Conservation (phyloP, 169 alveolate species). For the Cryptosporidium xiaoi region DNA sequence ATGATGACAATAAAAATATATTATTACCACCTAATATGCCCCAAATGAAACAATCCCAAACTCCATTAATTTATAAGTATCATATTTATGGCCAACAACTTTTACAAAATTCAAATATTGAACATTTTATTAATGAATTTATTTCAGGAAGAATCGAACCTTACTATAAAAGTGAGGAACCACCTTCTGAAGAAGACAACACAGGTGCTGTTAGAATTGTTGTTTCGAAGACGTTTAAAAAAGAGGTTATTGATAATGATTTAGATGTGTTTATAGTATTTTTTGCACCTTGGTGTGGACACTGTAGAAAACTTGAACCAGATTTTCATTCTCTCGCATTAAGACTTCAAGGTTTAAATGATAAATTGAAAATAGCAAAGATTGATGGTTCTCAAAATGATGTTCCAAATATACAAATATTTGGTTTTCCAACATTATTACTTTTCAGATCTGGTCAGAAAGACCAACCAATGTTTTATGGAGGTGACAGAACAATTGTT, state of each 20-base stretch:
- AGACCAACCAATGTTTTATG: slow-evolving; percentile 48
- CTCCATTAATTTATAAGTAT: slow-evolving; percentile 53
- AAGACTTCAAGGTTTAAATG: slow-evolving; percentile 53
- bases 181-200: slow-evolving; percentile 66
- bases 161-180: slow-evolving; percentile 70
- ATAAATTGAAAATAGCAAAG: slow-evolving; percentile 67
- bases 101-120: slow-evolving; percentile 30
- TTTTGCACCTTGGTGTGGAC: slow-evolving; percentile 92
- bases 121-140: slow-evolving; percentile 52
- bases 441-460: slow-evolving; percentile 62
- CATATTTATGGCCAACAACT: slow-evolving; percentile 9
- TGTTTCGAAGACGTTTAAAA: slow-evolving; percentile 66
- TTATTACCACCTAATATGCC: slow-evolving; percentile 24
- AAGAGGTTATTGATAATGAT: slow-evolving; percentile 38
- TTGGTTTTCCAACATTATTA: slow-evolving; percentile 79
- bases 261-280: slow-evolving; percentile 83
- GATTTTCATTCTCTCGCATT: slow-evolving; percentile 80
- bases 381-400: slow-evolving; percentile 77
- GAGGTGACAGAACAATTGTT: slow-evolving; percentile 52
- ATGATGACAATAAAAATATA: slow-evolving; percentile 1
- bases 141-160: slow-evolving; percentile 63
- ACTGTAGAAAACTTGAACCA: slow-evolving; percentile 88
- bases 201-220: slow-evolving; percentile 64
- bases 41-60: slow-evolving; percentile 47
- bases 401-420: slow-evolving; percentile 68